Conservation (phyloP, 306 rosid species). For the Castanospermum australe region DNA sequence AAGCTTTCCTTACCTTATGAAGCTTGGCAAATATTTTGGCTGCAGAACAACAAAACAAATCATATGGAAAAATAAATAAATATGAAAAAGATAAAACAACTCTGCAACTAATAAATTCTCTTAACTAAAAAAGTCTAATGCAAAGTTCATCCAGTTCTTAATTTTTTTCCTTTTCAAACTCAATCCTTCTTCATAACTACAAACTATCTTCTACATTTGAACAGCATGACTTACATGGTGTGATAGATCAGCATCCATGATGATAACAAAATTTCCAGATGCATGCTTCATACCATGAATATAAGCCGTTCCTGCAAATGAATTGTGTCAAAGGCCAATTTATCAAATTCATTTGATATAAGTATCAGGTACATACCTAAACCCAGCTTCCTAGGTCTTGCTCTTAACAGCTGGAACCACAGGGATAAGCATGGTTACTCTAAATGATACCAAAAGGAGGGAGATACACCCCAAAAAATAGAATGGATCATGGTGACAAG, state of each 20-base stretch:
- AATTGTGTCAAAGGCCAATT: slow-evolving; percentile 30
- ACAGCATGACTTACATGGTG: slow-evolving; percentile 68
- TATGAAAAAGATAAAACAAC: background rate
- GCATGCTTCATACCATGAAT: slow-evolving; percentile 95
- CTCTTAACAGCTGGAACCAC: slow-evolving; percentile 69
- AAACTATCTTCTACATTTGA: slow-evolving; percentile 8
- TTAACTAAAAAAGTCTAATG: background rate
- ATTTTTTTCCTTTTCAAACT: slow-evolving; percentile 6
- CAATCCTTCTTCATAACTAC: background rate
- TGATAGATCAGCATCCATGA: slow-evolving; percentile 96
- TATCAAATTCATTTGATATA: background rate
- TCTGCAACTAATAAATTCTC: background rate
- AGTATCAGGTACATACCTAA: slow-evolving; percentile 55
- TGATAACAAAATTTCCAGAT: slow-evolving; percentile 88
- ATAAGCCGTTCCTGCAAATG: slow-evolving; percentile 87
- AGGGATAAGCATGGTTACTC: slow-evolving; percentile 9
- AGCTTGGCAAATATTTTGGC: slow-evolving; percentile 92
- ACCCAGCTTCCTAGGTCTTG: slow-evolving; percentile 90
- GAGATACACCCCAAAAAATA: background rate
- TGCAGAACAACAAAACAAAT: slow-evolving; percentile 45
- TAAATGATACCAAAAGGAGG: background rate
- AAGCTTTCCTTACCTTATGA: slow-evolving; percentile 63
- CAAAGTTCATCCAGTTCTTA: background rate
- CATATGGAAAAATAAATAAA: slow-evolving; percentile 21
- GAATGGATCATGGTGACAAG: background rate